Percentiles rank a stretch among this genome's conserved stretches.
phyloP scores from a whole-genome alignment of 2,329 filamentous ascomycete genomes.

The Paraphaeosphaeria sporulosa region DNA sequence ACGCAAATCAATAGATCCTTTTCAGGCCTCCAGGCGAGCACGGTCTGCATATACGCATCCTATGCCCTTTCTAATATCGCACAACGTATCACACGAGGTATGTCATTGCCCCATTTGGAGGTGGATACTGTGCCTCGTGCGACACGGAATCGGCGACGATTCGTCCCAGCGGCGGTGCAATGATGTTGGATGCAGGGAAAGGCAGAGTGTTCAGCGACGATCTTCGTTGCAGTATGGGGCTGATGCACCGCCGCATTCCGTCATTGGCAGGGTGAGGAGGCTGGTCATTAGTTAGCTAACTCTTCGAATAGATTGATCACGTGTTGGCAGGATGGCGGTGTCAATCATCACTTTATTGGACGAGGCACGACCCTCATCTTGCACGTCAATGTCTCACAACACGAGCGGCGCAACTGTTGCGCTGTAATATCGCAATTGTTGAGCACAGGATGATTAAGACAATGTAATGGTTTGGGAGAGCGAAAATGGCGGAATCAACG shows the following conservation, averaged over 20 bases:
- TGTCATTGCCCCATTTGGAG: slow-evolving; percentile 2
- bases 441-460: too few species aligned
- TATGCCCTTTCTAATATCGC: slow-evolving; percentile 1
- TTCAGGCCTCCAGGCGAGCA: slow-evolving; percentile 5
- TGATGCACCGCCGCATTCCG: slow-evolving; percentile 7
- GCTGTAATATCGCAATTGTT: too few species aligned
- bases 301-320: slow-evolving; percentile 1
- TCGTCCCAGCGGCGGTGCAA: slow-evolving; percentile 6
- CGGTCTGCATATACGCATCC: not conserved
- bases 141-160: slow-evolving; percentile 6
- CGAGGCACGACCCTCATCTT: not conserved
- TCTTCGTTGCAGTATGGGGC: slow-evolving; percentile 10
- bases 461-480: too few species aligned
- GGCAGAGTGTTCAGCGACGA: not conserved
- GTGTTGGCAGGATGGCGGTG: not conserved
- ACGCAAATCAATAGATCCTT: slow-evolving; percentile 6
- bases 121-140: slow-evolving; percentile 3
- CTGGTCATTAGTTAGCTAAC: not conserved
- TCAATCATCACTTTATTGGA: slow-evolving; percentile 6
- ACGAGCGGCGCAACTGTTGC: not conserved
- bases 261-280: slow-evolving; percentile 2
- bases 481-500: too few species aligned
- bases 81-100: not conserved
- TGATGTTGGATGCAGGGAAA: slow-evolving; percentile 11
- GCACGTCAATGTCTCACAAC: not conserved